These are phyloP conservation scores for Euphorbia peplus DNA, from an alignment of 345 rosid species.

Conservation along the genomic window DNA sequence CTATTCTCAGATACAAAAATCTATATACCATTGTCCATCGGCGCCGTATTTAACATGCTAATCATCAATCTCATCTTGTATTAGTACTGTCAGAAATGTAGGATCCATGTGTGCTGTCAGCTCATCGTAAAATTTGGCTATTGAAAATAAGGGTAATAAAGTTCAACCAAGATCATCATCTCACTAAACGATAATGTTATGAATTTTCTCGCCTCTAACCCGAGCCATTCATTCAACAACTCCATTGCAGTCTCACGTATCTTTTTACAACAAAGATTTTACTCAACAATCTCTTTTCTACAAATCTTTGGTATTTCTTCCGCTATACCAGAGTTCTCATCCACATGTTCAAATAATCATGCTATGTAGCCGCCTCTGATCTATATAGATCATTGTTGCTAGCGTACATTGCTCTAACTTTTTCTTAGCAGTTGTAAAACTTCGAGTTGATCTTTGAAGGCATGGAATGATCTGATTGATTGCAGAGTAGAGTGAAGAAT, in stretches of 20 bases:
- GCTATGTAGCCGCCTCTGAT: constrained; percentile 31
- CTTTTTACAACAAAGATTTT: constrained; percentile 24
- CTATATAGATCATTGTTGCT: constrained; percentile 38
- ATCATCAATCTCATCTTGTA: constrained; percentile 27
- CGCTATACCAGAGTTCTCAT: constrained; percentile 14
- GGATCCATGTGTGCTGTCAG: constrained; percentile 32
- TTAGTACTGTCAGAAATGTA: constrained; percentile 24
- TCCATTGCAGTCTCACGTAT: constrained; percentile 32
- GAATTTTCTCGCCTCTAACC: constrained; percentile 27
- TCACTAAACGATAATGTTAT: constrained; percentile 23
- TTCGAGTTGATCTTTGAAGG: constrained; percentile 26
- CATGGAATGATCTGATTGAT: constrained; percentile 30
- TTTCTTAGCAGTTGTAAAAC: constrained; percentile 28
- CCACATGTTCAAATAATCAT: constrained; percentile 31
- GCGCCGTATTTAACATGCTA: constrained; percentile 39
- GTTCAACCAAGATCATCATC: constrained; percentile 17
- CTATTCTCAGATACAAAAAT: too few species aligned
- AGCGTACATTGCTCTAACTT: constrained; percentile 14
- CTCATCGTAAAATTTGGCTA: constrained; percentile 36
- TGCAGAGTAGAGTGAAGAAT: constrained; percentile 20
- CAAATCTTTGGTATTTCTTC: constrained; percentile 33
- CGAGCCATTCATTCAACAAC: constrained; percentile 40
- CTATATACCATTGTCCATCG: too few species aligned
- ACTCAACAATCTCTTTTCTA: constrained; percentile 23
- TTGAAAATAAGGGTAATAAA: constrained; percentile 36